Evolutionary conservation across 441 rosid genomes (phyloP).

Genomic region (Aleurites moluccanus): DNA sequence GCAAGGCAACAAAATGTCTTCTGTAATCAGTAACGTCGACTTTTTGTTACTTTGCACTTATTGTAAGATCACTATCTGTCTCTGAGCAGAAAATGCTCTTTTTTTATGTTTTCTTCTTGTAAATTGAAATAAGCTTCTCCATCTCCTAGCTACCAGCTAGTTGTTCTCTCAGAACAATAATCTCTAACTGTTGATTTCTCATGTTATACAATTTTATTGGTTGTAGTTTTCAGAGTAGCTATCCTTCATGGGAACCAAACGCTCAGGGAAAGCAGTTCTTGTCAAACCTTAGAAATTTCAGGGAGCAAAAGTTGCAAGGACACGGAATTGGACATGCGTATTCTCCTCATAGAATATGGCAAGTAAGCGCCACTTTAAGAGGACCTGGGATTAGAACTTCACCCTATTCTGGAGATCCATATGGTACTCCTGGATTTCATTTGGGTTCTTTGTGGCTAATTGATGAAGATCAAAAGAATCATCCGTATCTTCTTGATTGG

Average conservation of each 20-base stretch:
- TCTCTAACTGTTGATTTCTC: no score
- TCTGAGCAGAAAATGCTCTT: not conserved
- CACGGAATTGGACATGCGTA: constrained; percentile 39
- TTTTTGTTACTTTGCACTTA: not conserved
- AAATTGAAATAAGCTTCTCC: no score
- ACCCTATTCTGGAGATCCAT: constrained; percentile 49
- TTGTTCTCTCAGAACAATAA: not conserved
- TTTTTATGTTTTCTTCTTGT: not conserved
- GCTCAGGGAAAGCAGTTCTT: constrained; percentile 77
- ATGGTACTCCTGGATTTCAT: constrained; percentile 39
- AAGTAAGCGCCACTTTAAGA: constrained; percentile 45
- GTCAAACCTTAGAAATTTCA: constrained; percentile 67
- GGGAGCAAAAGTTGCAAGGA: constrained; percentile 66
- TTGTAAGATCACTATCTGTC: not conserved
- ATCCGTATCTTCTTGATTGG: constrained; percentile 89
- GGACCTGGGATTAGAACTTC: constrained; percentile 45
- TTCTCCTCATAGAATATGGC: constrained; percentile 52
- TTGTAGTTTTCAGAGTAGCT: constrained; percentile 85
- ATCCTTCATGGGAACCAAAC: constrained; percentile 89
- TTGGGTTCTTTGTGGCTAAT: constrained; percentile 65
- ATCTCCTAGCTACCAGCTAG: no score
- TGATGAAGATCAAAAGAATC: constrained; percentile 68
- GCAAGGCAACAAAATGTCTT: not conserved
- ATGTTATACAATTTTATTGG: not conserved
- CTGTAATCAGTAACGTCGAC: not conserved